Evolutionary conservation across 345 rosid species (phyloP), one percentile per base, ranked within the genome.

Genomic region (Sisymbrium altissimum): DNA sequence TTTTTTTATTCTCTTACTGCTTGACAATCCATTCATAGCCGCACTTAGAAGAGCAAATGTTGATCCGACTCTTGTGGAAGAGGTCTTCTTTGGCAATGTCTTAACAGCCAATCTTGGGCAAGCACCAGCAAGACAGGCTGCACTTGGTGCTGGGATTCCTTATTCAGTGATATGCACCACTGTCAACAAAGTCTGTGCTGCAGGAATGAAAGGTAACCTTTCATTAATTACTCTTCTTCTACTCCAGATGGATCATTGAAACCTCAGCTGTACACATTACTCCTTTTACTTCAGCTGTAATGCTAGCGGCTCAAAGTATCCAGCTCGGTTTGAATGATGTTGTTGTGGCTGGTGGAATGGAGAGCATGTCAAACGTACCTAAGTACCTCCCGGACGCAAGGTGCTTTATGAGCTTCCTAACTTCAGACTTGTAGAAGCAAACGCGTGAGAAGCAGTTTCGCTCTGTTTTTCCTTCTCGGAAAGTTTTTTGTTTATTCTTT

Each of bases 41-140:
- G 94, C 99, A 69, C 97, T 95, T 71, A 82, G 49, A 71, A 86
- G 93, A 81, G 97, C 97, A 75, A 85, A 81, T 58, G 79, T 95
- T 68, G 93, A 88, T 72, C 93, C 97, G 27, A 78, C 88, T 9
- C 92, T 90, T 64, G 98, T 95, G 56, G 91, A 95, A 85, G 99
- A 92, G 81, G 97, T 95, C 18, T 84, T 87, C 85, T 87, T 95
- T 32, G 99, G 98, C 39, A 95, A 95, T 82, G 99, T 95, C 69
- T 88, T 90, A 49, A 87, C 87, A 60, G 98, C 97, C 62, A 92
- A 95, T 85, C 84, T 95, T 67, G 99, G 98, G 17, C 99, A 92
- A 82, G 98, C 99, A 80, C 98, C 98, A 38, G 98, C 99, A 66
- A 88, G 98, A 74, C 99, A 95, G 79, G 99, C 98, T 64, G 94